Percentiles rank a stretch among this genome's conserved stretches.
These are phyloP conservation scores for Sonneratia caseolaris DNA, from an alignment of 345 rosid species.

Conservation along the genomic window DNA sequence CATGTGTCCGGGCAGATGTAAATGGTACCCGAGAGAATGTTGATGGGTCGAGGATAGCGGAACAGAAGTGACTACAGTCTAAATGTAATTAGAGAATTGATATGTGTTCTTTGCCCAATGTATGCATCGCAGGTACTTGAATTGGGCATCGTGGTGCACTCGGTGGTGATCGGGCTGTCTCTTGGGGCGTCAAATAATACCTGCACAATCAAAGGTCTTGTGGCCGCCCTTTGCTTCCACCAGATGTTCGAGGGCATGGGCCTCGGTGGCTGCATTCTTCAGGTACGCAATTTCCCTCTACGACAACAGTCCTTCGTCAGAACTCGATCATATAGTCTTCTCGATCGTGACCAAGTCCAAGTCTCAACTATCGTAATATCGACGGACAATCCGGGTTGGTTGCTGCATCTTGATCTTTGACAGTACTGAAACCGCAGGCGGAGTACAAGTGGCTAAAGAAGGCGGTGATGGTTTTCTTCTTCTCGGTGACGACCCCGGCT, in stretches of 20 bases:
- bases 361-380: no score
- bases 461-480: background rate
- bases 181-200: background rate
- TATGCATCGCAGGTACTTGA: conserved; percentile 38
- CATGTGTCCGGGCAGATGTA: no score
- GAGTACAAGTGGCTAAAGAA: background rate
- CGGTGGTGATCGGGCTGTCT: background rate
- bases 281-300: background rate
- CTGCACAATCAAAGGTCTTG: background rate
- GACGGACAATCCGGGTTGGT: no score
- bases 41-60: no score
- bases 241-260: background rate
- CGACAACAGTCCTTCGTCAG: no score
- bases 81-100: background rate
- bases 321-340: no score
- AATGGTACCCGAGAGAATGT: no score
- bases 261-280: background rate
- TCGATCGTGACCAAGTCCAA: no score
- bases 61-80: no score
- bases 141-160: conserved; percentile 41
- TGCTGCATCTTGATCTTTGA: no score
- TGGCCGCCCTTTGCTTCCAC: background rate
- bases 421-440: background rate
- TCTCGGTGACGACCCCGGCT: background rate
- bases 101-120: background rate